Percentiles rank a stretch among this genome's conserved stretches.
These are phyloP conservation scores for Cryptosporidium ubiquitum DNA, from an alignment of 169 alveolate genomes.

Conservation along the genomic window DNA sequence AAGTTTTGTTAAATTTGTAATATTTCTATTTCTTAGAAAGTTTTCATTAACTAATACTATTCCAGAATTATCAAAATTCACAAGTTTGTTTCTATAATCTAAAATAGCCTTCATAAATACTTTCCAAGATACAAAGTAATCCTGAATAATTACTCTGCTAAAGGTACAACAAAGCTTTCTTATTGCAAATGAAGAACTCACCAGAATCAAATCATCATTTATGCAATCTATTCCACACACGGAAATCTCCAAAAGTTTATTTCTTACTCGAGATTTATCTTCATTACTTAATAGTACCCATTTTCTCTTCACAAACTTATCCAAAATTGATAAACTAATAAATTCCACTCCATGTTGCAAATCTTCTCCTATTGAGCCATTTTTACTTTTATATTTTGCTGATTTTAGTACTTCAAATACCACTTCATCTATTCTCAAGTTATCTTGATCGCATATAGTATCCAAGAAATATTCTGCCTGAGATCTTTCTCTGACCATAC, in stretches of 20 bases:
- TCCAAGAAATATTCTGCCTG: slow-evolving; percentile 21
- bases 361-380: neutral
- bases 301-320: slow-evolving; percentile 3
- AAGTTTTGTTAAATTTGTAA: slow-evolving; percentile 8
- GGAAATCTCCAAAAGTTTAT: slow-evolving; percentile 17
- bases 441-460: neutral
- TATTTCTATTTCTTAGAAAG: neutral
- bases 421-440: slow-evolving; percentile 3
- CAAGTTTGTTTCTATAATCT: neutral
- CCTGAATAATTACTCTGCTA: slow-evolving; percentile 18
- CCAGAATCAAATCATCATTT: neutral
- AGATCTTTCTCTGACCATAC: neutral
- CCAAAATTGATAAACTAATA: slow-evolving; percentile 17
- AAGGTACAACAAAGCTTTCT: slow-evolving; percentile 24
- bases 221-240: neutral
- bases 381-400: neutral
- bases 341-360: slow-evolving; percentile 1
- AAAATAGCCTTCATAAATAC: slow-evolving; percentile 5
- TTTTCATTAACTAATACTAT: neutral
- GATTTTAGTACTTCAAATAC: slow-evolving; percentile 7
- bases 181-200: neutral
- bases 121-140: slow-evolving; percentile 21
- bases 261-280: slow-evolving; percentile 12
- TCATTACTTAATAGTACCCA: neutral
- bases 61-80: neutral